These are phyloP conservation scores for Jamesozyma lodderae DNA, from an alignment of 805 yeast species.

Conservation along the genomic window DNA sequence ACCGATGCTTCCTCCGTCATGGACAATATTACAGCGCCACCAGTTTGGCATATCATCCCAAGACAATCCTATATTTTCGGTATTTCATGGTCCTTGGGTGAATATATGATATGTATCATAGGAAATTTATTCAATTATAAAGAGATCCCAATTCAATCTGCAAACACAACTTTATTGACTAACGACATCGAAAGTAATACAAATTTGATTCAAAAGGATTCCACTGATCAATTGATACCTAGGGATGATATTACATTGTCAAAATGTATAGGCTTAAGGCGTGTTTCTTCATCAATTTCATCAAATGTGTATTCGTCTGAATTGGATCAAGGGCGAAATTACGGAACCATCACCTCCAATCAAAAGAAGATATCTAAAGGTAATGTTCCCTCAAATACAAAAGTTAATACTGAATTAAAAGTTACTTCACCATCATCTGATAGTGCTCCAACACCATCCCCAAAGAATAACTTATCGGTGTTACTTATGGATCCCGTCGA, in stretches of 20 bases:
- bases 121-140: slow-evolving; percentile 21
- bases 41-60: slow-evolving; percentile 34
- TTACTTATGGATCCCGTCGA: slow-evolving; percentile 16
- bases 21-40: background rate
- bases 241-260: slow-evolving; percentile 30
- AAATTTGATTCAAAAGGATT: background rate
- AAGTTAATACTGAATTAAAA: background rate
- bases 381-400: too few species aligned
- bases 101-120: slow-evolving; percentile 22
- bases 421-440: too few species aligned
- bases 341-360: background rate
- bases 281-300: slow-evolving; percentile 28
- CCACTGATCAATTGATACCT: slow-evolving; percentile 1
- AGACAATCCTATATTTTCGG: slow-evolving; percentile 35
- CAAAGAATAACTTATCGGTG: slow-evolving; percentile 7
- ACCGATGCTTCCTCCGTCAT: background rate
- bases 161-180: background rate
- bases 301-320: slow-evolving; percentile 25
- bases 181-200: background rate
- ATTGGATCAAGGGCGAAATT: background rate
- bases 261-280: slow-evolving; percentile 32
- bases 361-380: too few species aligned
- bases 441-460: too few species aligned
- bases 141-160: slow-evolving; percentile 13
- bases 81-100: slow-evolving; percentile 30